Conservation (phyloP, 1,284 basidiomycete genomes). For the Entoloma clypeatum region DNA sequence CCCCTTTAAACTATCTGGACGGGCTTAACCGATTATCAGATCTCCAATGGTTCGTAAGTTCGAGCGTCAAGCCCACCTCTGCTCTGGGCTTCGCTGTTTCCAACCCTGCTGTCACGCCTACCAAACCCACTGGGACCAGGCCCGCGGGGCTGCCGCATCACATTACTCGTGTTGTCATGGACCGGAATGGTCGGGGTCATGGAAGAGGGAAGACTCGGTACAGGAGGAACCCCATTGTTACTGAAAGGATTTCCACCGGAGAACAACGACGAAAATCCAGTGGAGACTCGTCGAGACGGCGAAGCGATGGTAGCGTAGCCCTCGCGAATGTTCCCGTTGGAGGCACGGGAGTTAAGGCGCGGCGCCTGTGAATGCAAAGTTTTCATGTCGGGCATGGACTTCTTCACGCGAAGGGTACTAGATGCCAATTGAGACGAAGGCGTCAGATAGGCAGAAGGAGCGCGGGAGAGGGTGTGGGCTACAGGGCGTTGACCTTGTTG, state of each 20-base stretch:
- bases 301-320: constrained; percentile 87
- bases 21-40: constrained; percentile 49
- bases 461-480: constrained; percentile 66
- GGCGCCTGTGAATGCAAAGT: constrained; percentile 78
- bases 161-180: no score
- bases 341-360: constrained; percentile 77
- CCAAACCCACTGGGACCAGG: constrained; percentile 71
- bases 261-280: constrained; percentile 67
- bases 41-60: constrained; percentile 79
- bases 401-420: constrained; percentile 78
- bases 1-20: constrained; percentile 42
- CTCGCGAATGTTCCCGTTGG: constrained; percentile 88
- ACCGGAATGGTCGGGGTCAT: constrained; percentile 43
- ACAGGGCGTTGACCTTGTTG: constrained; percentile 38
- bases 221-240: constrained; percentile 58
- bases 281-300: constrained; percentile 69
- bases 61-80: constrained; percentile 73
- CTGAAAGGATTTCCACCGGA: constrained; percentile 45
- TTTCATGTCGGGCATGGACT: constrained; percentile 94
- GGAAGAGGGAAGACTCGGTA: constrained; percentile 66
- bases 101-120: constrained; percentile 57
- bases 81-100: constrained; percentile 50
- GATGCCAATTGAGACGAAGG: constrained; percentile 48
- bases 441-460: constrained; percentile 67
- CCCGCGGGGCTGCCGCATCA: constrained; percentile 75